Conservation (phyloP, 78 protist genomes). For the Creolimax fragrantissima region DNA sequence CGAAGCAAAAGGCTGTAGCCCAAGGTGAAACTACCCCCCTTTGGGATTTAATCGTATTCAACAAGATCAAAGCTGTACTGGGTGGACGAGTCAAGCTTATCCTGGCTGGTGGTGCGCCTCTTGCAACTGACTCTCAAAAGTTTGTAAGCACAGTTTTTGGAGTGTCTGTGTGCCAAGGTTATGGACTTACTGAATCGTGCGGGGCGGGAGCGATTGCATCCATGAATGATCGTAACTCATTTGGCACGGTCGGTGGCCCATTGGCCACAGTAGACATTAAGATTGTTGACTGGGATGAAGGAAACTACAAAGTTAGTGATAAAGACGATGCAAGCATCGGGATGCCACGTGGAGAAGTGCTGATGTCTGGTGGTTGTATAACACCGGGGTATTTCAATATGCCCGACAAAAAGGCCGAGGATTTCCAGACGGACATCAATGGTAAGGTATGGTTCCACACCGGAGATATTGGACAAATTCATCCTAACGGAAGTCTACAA, state of each 20-base stretch:
- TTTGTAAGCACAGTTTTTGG: background rate
- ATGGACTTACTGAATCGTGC: constrained; percentile 49
- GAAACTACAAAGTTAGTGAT: background rate
- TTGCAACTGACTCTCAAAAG: constrained; percentile 23
- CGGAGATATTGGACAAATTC: constrained; percentile 63
- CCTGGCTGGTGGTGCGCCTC: constrained; percentile 65
- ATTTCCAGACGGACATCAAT: constrained; percentile 24
- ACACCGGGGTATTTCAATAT: constrained; percentile 55
- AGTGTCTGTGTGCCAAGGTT: background rate
- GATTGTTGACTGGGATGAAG: constrained; percentile 12
- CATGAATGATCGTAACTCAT: background rate
- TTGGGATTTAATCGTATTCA: constrained; percentile 49
- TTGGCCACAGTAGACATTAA: background rate
- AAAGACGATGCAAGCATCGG: background rate
- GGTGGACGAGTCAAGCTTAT: background rate
- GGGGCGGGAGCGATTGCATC: background rate
- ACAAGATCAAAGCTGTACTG: constrained; percentile 10
- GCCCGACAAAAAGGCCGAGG: constrained; percentile 61
- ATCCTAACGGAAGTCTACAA: constrained; percentile 27
- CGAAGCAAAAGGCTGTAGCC: background rate
- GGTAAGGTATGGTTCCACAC: constrained; percentile 61
- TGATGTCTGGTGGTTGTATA: constrained; percentile 49
- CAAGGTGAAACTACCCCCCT: background rate
- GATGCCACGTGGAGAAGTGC: constrained; percentile 60
- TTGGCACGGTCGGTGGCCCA: constrained; percentile 5